phyloP scores from a whole-genome alignment of 2,329 filamentous ascomycete species.

The Penicillium sp. region DNA sequence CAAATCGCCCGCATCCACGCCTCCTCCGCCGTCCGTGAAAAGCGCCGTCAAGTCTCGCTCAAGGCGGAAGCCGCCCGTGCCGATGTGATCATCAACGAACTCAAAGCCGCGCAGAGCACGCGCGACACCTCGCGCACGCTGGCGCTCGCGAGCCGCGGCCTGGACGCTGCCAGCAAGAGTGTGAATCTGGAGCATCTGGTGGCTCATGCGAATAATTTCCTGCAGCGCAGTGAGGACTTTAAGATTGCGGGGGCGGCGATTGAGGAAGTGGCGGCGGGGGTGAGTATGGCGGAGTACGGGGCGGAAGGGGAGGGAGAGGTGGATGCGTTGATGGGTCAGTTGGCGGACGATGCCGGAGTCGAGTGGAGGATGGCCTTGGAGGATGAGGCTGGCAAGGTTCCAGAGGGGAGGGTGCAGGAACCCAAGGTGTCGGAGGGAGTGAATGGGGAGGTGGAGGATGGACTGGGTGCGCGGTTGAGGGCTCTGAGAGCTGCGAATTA shows the following conservation, averaged over 20 bases:
- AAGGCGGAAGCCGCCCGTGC: constrained; percentile 43
- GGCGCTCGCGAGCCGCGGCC: constrained; percentile 39
- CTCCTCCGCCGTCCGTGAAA: constrained; percentile 42
- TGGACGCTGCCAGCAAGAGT: constrained; percentile 41
- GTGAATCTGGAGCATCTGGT: constrained; percentile 43
- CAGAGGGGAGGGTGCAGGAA: constrained; percentile 36
- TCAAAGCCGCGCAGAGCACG: constrained; percentile 44
- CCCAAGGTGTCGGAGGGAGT: constrained; percentile 17
- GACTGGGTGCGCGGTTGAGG: constrained; percentile 36
- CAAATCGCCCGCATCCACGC: constrained; percentile 47
- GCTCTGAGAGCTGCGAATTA: constrained; percentile 36
- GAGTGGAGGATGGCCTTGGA: constrained; percentile 38
- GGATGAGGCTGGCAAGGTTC: constrained; percentile 31
- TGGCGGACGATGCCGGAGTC: constrained; percentile 41
- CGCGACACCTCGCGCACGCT: constrained; percentile 43
- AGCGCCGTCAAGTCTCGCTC: constrained; percentile 42
- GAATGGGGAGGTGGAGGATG: constrained; percentile 38
- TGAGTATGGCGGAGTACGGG: constrained; percentile 41
- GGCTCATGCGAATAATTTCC: constrained; percentile 39
- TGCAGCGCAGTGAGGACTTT: constrained; percentile 39
- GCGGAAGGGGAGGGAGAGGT: constrained; percentile 40
- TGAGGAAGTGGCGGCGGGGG: constrained; percentile 37
- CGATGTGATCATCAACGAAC: constrained; percentile 45
- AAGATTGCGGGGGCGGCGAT: constrained; percentile 40
- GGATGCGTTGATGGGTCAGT: constrained; percentile 40